Evolutionary conservation across 768 basidiomycete genomes (phyloP).

Genomic region (Rhodotorula babjevae): DNA sequence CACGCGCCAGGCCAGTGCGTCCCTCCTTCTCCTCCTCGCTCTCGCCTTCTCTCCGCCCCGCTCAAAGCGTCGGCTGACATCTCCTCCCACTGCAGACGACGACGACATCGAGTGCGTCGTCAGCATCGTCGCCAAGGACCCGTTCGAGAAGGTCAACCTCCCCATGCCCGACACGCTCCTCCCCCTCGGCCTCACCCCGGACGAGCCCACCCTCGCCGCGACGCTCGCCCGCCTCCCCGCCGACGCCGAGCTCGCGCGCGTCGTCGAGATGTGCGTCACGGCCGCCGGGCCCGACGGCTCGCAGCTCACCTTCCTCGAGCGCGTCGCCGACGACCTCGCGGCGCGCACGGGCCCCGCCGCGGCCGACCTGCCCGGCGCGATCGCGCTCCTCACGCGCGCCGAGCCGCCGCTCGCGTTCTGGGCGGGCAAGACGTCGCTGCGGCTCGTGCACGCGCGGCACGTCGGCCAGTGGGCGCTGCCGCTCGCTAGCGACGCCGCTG

Average conservation of each 20-base stretch:
- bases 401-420: slow-evolving; percentile 14
- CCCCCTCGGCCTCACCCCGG: background rate
- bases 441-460: slow-evolving; percentile 12
- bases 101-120: slow-evolving; percentile 74
- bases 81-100: slow-evolving; percentile 56
- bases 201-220: background rate
- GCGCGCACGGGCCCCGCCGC: too few relatives aligned
- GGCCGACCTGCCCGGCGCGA: background rate
- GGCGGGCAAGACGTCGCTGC: background rate
- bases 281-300: background rate
- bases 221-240: background rate
- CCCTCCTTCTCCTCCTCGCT: background rate
- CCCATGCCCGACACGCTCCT: background rate
- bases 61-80: too few relatives aligned
- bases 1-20: slow-evolving; percentile 78
- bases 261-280: background rate
- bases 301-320: background rate
- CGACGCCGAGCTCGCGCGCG: background rate
- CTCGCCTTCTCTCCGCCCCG: background rate
- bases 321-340: background rate
- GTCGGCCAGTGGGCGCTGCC: slow-evolving; percentile 5
- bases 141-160: background rate
- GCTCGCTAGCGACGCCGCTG: background rate
- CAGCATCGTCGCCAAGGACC: slow-evolving; percentile 12
- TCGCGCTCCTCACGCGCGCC: background rate